These are phyloP conservation scores for Aspergillus tamarii DNA, from an alignment of 2,329 filamentous ascomycete genomes.

Conservation along the genomic window DNA sequence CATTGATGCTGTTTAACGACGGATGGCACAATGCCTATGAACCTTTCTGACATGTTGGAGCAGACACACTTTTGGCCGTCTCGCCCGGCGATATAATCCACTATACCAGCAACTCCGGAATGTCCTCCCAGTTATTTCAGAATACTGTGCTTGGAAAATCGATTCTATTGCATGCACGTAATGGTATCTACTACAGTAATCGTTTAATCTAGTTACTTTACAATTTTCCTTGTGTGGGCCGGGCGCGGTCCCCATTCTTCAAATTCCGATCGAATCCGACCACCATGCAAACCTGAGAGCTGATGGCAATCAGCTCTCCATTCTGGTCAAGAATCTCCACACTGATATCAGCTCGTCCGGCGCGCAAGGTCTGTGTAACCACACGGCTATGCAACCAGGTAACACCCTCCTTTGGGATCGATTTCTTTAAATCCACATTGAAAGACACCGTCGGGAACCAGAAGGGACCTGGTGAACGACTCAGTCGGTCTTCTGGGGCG, in stretches of 20 bases:
- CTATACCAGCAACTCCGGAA: too few relatives aligned
- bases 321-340: slow-evolving; percentile 2
- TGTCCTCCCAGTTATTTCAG: too few relatives aligned
- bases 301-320: slow-evolving; percentile 7
- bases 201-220: not conserved
- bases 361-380: not conserved
- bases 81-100: too few relatives aligned
- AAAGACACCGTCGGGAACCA: slow-evolving; percentile 8
- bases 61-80: too few relatives aligned
- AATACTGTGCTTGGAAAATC: too few relatives aligned
- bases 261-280: not conserved
- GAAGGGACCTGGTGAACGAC: not conserved
- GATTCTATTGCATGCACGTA: too few relatives aligned
- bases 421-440: slow-evolving; percentile 8
- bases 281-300: not conserved
- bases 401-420: not conserved
- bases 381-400: slow-evolving; percentile 9
- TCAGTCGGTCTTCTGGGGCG: not conserved
- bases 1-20: too few relatives aligned
- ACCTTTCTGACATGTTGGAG: too few relatives aligned
- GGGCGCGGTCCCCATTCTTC: not conserved
- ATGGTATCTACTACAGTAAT: not conserved
- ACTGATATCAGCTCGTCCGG: slow-evolving; percentile 7
- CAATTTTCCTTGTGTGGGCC: not conserved
- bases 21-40: too few relatives aligned